Conservation (phyloP, 2,329 filamentous ascomycete genomes). For the Penicillium sp. region DNA sequence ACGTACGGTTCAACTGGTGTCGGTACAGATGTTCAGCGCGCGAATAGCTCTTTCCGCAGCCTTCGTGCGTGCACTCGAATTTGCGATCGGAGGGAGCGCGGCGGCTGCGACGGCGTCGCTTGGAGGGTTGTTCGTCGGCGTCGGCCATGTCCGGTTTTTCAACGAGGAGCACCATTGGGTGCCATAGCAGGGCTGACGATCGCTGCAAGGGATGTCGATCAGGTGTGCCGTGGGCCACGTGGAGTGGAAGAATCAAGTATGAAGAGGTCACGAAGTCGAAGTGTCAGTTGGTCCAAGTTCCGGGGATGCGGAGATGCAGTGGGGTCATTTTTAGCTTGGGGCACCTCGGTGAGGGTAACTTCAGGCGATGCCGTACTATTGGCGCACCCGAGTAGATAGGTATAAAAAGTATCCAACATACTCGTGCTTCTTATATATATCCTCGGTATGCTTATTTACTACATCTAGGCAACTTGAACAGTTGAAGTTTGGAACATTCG, state of each 20-base stretch:
- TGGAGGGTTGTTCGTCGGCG: slow-evolving; percentile 26
- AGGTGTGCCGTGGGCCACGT: not conserved
- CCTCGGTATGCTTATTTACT: not conserved
- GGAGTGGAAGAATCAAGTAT: not conserved
- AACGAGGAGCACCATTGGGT: slow-evolving; percentile 13
- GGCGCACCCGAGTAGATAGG: too few relatives aligned
- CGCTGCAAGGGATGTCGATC: slow-evolving; percentile 7
- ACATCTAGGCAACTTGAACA: not conserved
- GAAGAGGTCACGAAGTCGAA: slow-evolving; percentile 1
- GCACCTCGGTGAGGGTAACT: not conserved
- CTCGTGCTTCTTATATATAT: not conserved
- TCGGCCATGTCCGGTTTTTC: slow-evolving; percentile 18
- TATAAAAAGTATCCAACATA: not conserved
- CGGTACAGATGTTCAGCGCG: slow-evolving; percentile 94
- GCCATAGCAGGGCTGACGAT: slow-evolving; percentile 11
- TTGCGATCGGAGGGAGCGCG: slow-evolving; percentile 50
- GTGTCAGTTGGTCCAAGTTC: not conserved
- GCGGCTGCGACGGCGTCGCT: slow-evolving; percentile 46
- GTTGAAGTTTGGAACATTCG: too few relatives aligned
- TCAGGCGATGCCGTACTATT: not conserved
- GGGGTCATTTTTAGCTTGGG: slow-evolving; percentile 4
- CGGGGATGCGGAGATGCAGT: slow-evolving; percentile 11
- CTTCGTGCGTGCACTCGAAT: slow-evolving; percentile 79
- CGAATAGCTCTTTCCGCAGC: slow-evolving; percentile 94
- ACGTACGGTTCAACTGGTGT: slow-evolving; percentile 87